Base-by-base conservation (phyloP, 2,329 filamentous ascomycete genomes). In the Helotiales sp. region DNA sequence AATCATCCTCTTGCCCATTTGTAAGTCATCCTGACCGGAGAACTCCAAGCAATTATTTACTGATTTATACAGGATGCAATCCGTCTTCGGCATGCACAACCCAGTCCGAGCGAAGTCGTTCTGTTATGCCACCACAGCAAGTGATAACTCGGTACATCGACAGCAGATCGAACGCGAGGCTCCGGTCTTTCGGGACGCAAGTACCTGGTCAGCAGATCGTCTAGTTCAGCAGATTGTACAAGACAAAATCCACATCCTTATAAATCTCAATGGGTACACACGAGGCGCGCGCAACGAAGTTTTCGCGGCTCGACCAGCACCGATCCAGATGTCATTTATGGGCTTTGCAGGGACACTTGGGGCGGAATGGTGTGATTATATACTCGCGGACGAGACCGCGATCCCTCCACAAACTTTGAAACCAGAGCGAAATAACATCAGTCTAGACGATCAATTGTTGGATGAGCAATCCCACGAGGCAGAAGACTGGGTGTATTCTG, bases 291-390 rank as follows among this genome's bases (percentile, higher is more conserved):
- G 93, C 24, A 99, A 99, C 67, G 95, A 99, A 71, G 88, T 99
- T 3, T 99, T 99, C 72, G 95, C 95, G 22, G 95, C 95, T 22
- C 86, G 96, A 25, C 91, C 95, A 15, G 92, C 93, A 2, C 95
- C 95, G 0, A 91, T 99, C 42, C 95, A 99, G 65, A 99, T 99
- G 95, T 96, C 95, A 0, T 99, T 99, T 69, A 99, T 99, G 95
- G 95, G 95, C 0, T 99, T 99, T 71, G 95, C 95, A 0, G 95
- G 95, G 9, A 97, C 93, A 0, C 78, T 99, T 1, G 95, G 95
- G 5, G 95, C 95, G 2, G 95, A 99, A 71, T 99, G 95, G 95
- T 99, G 95, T 67, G 95, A 99, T 72, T 99, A 99, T 69, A 86
- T 99, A 15, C 82, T 98, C 25, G 93, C 95, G 3, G 95, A 99